These are phyloP conservation scores for Penicillium subrubescens DNA, from an alignment of 495 filamentous ascomycete genomes.

Conservation along the genomic window DNA sequence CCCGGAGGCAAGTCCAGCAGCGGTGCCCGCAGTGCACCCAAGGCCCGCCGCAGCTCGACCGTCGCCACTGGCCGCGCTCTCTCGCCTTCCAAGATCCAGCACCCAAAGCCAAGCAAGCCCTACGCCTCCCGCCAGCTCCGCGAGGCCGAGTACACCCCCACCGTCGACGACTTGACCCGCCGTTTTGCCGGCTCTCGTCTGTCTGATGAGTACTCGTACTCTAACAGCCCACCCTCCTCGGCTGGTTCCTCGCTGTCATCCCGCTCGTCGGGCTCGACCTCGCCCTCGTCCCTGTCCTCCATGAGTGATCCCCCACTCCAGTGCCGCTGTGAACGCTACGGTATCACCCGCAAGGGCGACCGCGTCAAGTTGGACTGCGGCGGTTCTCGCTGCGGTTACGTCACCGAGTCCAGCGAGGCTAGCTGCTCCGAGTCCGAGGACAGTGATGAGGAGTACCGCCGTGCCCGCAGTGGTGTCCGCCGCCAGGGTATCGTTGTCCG, in stretches of 20 bases:
- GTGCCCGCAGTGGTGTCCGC: slow-evolving; percentile 53
- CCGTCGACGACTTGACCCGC: slow-evolving; percentile 70
- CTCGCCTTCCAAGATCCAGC: slow-evolving; percentile 84
- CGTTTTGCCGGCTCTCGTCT: slow-evolving; percentile 73
- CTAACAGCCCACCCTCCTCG: slow-evolving; percentile 70
- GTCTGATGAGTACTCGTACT: slow-evolving; percentile 66
- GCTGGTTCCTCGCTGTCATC: slow-evolving; percentile 73
- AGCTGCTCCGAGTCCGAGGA: slow-evolving; percentile 58
- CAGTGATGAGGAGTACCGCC: slow-evolving; percentile 59
- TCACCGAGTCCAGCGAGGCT: slow-evolving; percentile 56
- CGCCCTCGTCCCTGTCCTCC: slow-evolving; percentile 70
- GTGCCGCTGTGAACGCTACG: slow-evolving; percentile 93
- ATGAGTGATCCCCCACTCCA: slow-evolving; percentile 69
- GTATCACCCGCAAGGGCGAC: slow-evolving; percentile 89
- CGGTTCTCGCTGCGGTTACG: slow-evolving; percentile 79
- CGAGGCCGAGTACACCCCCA: slow-evolving; percentile 70
- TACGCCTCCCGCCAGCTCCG: slow-evolving; percentile 83
- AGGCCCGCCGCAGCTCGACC: slow-evolving; percentile 40
- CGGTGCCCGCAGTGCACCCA: slow-evolving; percentile 22
- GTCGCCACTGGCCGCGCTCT: slow-evolving; percentile 85
- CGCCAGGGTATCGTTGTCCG: slow-evolving; percentile 80
- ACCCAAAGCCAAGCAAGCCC: slow-evolving; percentile 86
- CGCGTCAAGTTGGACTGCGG: slow-evolving; percentile 94
- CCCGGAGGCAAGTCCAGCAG: slow-evolving; percentile 46
- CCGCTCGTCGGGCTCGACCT: slow-evolving; percentile 71